Conservation (phyloP, 805 yeast species). For the Kodamaea fukazawae region DNA sequence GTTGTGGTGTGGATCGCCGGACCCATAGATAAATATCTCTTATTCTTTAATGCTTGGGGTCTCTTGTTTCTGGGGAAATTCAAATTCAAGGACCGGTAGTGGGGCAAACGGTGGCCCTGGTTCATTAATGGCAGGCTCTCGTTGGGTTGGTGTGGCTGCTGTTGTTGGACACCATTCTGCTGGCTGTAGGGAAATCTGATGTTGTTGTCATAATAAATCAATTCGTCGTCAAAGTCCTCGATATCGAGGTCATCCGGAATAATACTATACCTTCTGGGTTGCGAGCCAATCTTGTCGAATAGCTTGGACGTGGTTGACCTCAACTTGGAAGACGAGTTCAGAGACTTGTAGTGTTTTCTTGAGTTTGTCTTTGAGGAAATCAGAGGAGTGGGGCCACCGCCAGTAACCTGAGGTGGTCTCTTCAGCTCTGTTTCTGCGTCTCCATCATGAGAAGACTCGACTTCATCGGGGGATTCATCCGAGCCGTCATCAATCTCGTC, state of each 20-base stretch:
- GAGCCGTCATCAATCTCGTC: slow-evolving; percentile 22
- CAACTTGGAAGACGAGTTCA: slow-evolving; percentile 42
- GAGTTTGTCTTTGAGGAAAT: slow-evolving; percentile 20
- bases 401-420: too few species aligned
- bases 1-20: slow-evolving; percentile 18
- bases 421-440: slow-evolving; percentile 1
- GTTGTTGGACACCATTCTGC: slow-evolving; percentile 14
- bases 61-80: slow-evolving; percentile 24
- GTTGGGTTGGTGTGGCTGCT: slow-evolving; percentile 1
- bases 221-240: slow-evolving; percentile 55
- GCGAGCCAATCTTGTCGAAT: slow-evolving; percentile 70
- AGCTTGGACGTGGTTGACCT: slow-evolving; percentile 70
- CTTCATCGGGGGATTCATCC: slow-evolving; percentile 20
- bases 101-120: slow-evolving; percentile 30
- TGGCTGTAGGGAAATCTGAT: slow-evolving; percentile 36
- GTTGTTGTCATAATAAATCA: slow-evolving; percentile 44
- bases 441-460: slow-evolving; percentile 17
- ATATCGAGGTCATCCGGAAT: slow-evolving; percentile 60
- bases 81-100: slow-evolving; percentile 40
- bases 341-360: slow-evolving; percentile 28
- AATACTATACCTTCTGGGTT: slow-evolving; percentile 70
- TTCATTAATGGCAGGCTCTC: slow-evolving; percentile 33
- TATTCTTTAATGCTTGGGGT: slow-evolving; percentile 22
- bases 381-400: slow-evolving; percentile 5
- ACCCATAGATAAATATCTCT: slow-evolving; percentile 39